These are phyloP conservation scores for Candida sithepensis DNA, from an alignment of 805 yeast genomes.

Conservation along the genomic window DNA sequence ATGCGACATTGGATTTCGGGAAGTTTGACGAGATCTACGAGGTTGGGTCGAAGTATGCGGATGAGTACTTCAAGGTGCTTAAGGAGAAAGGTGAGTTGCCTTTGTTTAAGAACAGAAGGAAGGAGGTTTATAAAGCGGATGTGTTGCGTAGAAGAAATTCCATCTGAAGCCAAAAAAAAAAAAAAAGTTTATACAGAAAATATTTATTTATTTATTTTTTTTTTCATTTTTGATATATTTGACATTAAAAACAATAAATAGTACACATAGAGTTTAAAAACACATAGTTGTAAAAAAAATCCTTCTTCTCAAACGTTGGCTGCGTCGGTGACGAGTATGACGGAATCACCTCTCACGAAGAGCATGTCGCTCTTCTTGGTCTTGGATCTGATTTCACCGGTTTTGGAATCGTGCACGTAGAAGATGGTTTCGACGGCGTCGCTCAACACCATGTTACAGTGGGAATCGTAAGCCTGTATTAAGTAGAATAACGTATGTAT, in stretches of 20 bases:
- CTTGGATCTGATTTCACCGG: conserved; percentile 37
- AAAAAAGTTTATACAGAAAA: neutral
- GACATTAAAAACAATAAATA: conserved; percentile 1
- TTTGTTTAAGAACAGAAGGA: conserved; percentile 49
- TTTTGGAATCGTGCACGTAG: conserved; percentile 46
- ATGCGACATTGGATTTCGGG: conserved; percentile 88
- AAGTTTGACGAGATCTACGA: conserved; percentile 85
- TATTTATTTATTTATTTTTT: neutral
- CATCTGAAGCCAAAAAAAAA: conserved; percentile 30
- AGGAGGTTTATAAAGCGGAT: conserved; percentile 26
- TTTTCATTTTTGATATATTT: neutral
- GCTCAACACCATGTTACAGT: conserved; percentile 92
- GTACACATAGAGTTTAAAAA: neutral
- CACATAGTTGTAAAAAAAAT: neutral
- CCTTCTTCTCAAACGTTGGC: conserved; percentile 18
- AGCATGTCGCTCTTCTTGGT: conserved; percentile 78
- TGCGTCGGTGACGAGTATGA: conserved; percentile 62
- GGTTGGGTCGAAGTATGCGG: conserved; percentile 77
- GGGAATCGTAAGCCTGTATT: conserved; percentile 79
- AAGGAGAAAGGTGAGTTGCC: conserved; percentile 55
- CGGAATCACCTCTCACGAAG: conserved; percentile 97
- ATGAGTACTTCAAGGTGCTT: conserved; percentile 49
- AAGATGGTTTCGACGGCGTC: conserved; percentile 86
- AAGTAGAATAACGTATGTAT: too few species aligned
- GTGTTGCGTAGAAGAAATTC: conserved; percentile 59